phyloP scores from a whole-genome alignment of 768 basidiomycete genomes.

The Leccinum variicolor region DNA sequence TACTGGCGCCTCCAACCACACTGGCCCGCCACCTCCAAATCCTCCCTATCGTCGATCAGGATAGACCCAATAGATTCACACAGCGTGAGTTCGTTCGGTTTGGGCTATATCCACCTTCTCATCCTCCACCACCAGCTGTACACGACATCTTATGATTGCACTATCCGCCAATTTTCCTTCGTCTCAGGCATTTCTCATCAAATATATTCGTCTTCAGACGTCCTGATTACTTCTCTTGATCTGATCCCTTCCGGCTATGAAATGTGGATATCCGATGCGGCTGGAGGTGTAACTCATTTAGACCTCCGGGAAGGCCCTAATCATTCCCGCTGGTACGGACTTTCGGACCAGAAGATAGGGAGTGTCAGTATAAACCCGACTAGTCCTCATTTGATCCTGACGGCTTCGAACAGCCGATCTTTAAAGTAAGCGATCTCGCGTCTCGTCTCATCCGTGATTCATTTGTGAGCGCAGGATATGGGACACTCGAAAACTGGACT shows the following conservation, averaged over 20 bases:
- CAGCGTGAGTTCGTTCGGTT: constrained; percentile 43
- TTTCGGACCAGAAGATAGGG: constrained; percentile 75
- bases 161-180: constrained; percentile 69
- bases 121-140: constrained; percentile 49
- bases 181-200: constrained; percentile 69
- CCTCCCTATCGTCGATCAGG: constrained; percentile 76
- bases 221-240: constrained; percentile 70
- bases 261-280: constrained; percentile 79
- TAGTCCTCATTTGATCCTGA: constrained; percentile 60
- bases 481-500: constrained; percentile 68
- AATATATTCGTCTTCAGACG: constrained; percentile 55
- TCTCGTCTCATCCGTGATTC: not conserved
- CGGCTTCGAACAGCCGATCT: constrained; percentile 70
- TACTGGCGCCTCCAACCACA: constrained; percentile 80
- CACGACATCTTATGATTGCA: constrained; percentile 81
- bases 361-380: constrained; percentile 77
- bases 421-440: constrained; percentile 51
- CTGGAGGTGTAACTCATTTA: constrained; percentile 70
- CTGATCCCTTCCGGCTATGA: constrained; percentile 65
- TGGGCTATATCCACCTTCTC: not conserved
- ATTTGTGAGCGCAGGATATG: constrained; percentile 53
- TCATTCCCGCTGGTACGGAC: constrained; percentile 55
- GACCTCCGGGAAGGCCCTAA: constrained; percentile 65
- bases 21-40: constrained; percentile 79
- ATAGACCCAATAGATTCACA: constrained; percentile 75